Percentiles rank a stretch among this genome's conserved stretches.
phyloP scores from a whole-genome alignment of 176 grass and related monocot species.

The Zea luxurians region DNA sequence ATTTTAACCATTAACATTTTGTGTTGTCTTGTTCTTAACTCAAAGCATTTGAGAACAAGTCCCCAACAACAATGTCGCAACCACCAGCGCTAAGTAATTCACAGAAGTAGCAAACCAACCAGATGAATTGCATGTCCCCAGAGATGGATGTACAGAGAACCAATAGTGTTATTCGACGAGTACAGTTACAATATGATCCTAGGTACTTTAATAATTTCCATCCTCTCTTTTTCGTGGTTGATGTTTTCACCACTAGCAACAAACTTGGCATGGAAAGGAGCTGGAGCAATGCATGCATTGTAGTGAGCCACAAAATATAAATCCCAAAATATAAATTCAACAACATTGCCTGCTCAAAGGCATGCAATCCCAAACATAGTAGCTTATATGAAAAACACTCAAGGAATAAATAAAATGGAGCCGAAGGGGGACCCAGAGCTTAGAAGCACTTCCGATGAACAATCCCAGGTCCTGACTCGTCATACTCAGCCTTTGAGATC shows the following conservation, averaged over 20 bases:
- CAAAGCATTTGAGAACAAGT: too few species aligned
- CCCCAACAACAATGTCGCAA: too few species aligned
- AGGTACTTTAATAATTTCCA: background rate
- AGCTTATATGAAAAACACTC: conserved; percentile 29
- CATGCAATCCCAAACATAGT: conserved; percentile 26
- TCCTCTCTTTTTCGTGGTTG: background rate
- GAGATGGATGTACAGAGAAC: conserved; percentile 24
- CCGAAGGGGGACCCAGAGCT: background rate
- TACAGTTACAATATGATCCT: conserved; percentile 24
- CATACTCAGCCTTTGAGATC: conserved; percentile 43
- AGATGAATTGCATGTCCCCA: background rate
- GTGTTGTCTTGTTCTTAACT: too few species aligned
- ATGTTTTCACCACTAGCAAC: conserved; percentile 4
- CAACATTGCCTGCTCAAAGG: conserved; percentile 16
- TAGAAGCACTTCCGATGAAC: conserved; percentile 52
- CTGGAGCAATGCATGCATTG: background rate
- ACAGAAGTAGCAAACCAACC: background rate
- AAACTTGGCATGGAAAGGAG: conserved; percentile 10
- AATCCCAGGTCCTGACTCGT: conserved; percentile 35
- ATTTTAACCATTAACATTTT: too few species aligned
- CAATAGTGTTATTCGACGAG: background rate
- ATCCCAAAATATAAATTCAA: conserved; percentile 3
- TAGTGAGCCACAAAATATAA: background rate
- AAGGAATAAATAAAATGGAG: conserved; percentile 19
- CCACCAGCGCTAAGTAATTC: background rate